Base-by-base conservation (phyloP, 2,329 filamentous ascomycete genomes). In the Pyrenochaeta sp. region DNA sequence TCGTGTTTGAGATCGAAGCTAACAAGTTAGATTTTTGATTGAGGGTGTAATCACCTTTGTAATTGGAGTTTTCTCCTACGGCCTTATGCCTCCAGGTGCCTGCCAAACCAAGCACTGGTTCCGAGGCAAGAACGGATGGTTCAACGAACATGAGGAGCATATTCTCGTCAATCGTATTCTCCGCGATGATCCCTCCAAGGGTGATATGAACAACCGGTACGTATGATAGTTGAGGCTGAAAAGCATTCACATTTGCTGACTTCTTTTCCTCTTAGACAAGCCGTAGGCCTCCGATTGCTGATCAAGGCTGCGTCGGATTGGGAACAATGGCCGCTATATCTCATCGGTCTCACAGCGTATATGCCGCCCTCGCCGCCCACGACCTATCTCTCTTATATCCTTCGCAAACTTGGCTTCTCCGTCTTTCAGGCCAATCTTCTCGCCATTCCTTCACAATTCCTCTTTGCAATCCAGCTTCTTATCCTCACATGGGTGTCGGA, bases 381-480 rank as follows among this genome's bases (percentile, higher is more conserved):
- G 1, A 60, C 37, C 13, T 67, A 67, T 32, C 73, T 88, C 4
- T 84, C 85, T 0, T 75, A 85, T 4, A 81, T 79, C 1, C 73
- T 87, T 5, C 77, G 78, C 31, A 70, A 73, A 2, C 71, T 87
- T 0, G 84, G 84, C 0, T 88, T 86, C 67, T 75, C 75, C 47
- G 83, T 80, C 2, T 85, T 88, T 63, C 70, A 82, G 15, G 77
- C 83, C 2, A 88, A 87, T 58, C 63, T 88, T 22, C 75, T 88
- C 6, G 78, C 80, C 2, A 86, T 88, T n/a, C 69, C 80, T 49
- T 65, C 58, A 3, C 65, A 71, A 21, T 63, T 68, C 9, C 52
- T 70, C 34, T 63, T 61, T 40, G 63, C 76, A 18, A 45, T 73
- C 5, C 72, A 76, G 4, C 67, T 81, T 2, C 57, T 79, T 9